Percentiles rank a stretch among this genome's conserved stretches.
Conservation (phyloP, 768 basidiomycete species). For the Galerina marginata region DNA sequence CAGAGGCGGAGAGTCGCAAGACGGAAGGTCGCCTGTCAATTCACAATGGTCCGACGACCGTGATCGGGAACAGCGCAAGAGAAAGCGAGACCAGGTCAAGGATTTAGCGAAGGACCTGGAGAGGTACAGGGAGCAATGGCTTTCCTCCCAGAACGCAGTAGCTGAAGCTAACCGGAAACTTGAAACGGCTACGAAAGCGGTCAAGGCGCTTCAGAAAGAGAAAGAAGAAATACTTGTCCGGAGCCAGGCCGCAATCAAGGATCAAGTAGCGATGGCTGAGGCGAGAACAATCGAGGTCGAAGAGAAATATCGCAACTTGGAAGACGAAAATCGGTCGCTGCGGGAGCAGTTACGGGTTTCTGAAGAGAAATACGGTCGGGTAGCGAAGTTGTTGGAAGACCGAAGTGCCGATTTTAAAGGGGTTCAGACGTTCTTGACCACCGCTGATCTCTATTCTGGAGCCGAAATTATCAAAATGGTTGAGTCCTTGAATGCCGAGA, state of each 20-base stretch:
- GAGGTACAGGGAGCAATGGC: neutral
- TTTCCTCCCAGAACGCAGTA: neutral
- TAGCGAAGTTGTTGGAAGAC: constrained; percentile 28
- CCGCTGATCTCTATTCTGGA: constrained; percentile 47
- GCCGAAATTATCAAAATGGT: constrained; percentile 46
- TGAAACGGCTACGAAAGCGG: neutral
- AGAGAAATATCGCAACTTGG: constrained; percentile 7
- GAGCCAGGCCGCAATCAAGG: neutral
- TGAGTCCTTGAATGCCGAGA: constrained; percentile 52
- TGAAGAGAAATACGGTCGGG: constrained; percentile 24
- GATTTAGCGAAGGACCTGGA: constrained; percentile 7
- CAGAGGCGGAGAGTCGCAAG: too few species aligned
- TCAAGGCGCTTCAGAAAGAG: constrained; percentile 9
- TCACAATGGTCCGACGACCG: neutral
- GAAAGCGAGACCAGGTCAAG: neutral
- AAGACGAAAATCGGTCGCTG: constrained; percentile 7
- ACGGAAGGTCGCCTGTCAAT: too few species aligned
- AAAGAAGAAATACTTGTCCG: neutral
- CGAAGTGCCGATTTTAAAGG: constrained; percentile 45
- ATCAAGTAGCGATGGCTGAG: neutral
- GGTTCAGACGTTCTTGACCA: constrained; percentile 49
- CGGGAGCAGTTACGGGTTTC: constrained; percentile 20
- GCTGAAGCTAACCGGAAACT: neutral
- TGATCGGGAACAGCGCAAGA: neutral
- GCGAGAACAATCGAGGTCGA: constrained; percentile 6